Conservation (phyloP, 805 yeast genomes). For the Suhomyces canberraensis region DNA sequence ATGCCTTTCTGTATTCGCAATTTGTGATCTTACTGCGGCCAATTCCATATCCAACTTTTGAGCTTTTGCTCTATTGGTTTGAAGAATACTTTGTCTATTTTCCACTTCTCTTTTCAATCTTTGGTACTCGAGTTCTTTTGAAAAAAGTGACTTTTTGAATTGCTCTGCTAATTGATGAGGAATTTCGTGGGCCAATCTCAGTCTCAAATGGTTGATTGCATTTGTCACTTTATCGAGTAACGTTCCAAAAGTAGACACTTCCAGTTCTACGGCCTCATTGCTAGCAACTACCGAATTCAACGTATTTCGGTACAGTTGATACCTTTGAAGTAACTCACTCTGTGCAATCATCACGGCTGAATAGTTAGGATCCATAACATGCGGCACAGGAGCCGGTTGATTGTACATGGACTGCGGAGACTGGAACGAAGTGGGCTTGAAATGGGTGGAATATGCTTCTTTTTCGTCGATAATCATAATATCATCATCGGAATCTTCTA, state of each 20-base stretch:
- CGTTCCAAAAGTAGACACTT: not conserved
- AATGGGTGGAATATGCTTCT: slow-evolving; percentile 6
- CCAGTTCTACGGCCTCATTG: not conserved
- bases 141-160: not conserved
- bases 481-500: slow-evolving; percentile 10
- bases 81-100: not conserved
- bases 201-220: slow-evolving; percentile 1
- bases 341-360: slow-evolving; percentile 1
- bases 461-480: slow-evolving; percentile 10
- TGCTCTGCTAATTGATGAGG: not conserved
- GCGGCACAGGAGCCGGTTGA: slow-evolving; percentile 9
- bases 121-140: slow-evolving; percentile 5
- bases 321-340: slow-evolving; percentile 7
- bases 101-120: slow-evolving; percentile 1
- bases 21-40: not conserved
- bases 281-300: not conserved
- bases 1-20: not conserved
- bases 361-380: slow-evolving; percentile 6
- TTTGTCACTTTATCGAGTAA: not conserved
- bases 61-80: not conserved
- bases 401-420: slow-evolving; percentile 2
- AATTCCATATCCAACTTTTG: not conserved
- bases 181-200: not conserved
- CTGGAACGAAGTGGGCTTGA: slow-evolving; percentile 12
- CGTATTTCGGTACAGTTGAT: slow-evolving; percentile 1